Percentiles rank a stretch among this genome's conserved stretches.
These are phyloP conservation scores for Dioszegia aurantiaca DNA, from an alignment of 768 basidiomycete species.

Conservation along the genomic window DNA sequence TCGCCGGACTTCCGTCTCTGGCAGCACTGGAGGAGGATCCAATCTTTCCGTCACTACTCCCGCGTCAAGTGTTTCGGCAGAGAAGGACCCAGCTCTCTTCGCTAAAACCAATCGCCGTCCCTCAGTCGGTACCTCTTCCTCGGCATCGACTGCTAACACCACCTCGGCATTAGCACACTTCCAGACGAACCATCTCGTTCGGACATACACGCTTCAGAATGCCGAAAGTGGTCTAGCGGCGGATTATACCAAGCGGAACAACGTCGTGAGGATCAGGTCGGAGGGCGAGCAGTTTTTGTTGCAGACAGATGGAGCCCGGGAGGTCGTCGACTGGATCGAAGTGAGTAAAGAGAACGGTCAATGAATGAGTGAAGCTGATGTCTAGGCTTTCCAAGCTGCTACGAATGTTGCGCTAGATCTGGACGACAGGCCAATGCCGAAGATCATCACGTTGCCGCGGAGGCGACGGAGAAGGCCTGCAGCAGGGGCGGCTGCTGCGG, in stretches of 20 bases:
- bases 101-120: constrained; percentile 16
- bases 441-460: constrained; percentile 58
- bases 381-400: constrained; percentile 80
- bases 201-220: constrained; percentile 75
- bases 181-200: constrained; percentile 58
- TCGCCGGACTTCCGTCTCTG: constrained; percentile 8
- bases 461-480: constrained; percentile 37
- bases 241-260: constrained; percentile 88
- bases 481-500: constrained; percentile 15
- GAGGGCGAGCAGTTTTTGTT: constrained; percentile 97
- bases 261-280: constrained; percentile 85
- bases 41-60: not conserved
- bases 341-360: constrained; percentile 54
- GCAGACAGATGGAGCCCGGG: constrained; percentile 76
- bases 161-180: constrained; percentile 39
- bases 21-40: constrained; percentile 4
- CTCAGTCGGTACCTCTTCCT: constrained; percentile 12
- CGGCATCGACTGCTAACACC: constrained; percentile 5
- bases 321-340: constrained; percentile 95
- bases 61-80: constrained; percentile 18
- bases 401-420: constrained; percentile 88
- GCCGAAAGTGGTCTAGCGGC: constrained; percentile 93
- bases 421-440: constrained; percentile 87
- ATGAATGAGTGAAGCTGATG: constrained; percentile 1
- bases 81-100: constrained; percentile 33